These are phyloP conservation scores for Solanum paucissectum DNA, from an alignment of 257 asterid genomes.

Conservation along the genomic window DNA sequence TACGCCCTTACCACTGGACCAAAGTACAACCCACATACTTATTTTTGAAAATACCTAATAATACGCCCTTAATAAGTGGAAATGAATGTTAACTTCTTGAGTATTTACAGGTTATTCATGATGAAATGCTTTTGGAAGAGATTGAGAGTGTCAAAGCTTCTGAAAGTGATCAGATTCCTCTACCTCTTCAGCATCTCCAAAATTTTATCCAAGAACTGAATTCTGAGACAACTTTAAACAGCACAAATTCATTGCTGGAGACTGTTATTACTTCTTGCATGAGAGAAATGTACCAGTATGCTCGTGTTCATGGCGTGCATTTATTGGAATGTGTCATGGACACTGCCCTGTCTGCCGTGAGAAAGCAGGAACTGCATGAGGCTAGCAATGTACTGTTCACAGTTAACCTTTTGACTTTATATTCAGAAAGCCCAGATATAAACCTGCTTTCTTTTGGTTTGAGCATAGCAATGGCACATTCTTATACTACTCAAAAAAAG, in stretches of 20 bases:
- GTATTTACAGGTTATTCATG: constrained; percentile 60
- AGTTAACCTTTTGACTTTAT: neutral
- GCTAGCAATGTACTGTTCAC: constrained; percentile 54
- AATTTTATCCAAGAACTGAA: constrained; percentile 26
- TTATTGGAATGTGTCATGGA: constrained; percentile 54
- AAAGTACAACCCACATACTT: neutral
- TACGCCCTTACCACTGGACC: neutral
- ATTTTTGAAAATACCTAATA: neutral
- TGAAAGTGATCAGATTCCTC: constrained; percentile 50
- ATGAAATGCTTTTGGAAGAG: constrained; percentile 58
- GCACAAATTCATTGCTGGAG: constrained; percentile 20
- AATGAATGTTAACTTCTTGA: neutral
- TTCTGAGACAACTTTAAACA: constrained; percentile 32
- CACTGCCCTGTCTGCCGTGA: constrained; percentile 65
- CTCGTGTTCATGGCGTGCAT: constrained; percentile 81
- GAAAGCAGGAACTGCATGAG: constrained; percentile 70
- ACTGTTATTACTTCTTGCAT: constrained; percentile 46
- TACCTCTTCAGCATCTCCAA: constrained; percentile 60
- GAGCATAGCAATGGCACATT: neutral
- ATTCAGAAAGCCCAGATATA: neutral
- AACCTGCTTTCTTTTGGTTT: neutral
- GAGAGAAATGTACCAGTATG: constrained; percentile 80
- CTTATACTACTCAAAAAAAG: neutral
- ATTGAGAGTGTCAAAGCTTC: constrained; percentile 40
- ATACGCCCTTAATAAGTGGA: neutral